Percentiles rank a stretch among this genome's conserved stretches.
These are phyloP conservation scores for Blastomyces gilchristii DNA, from an alignment of 2,329 filamentous ascomycete species.

Conservation along the genomic window DNA sequence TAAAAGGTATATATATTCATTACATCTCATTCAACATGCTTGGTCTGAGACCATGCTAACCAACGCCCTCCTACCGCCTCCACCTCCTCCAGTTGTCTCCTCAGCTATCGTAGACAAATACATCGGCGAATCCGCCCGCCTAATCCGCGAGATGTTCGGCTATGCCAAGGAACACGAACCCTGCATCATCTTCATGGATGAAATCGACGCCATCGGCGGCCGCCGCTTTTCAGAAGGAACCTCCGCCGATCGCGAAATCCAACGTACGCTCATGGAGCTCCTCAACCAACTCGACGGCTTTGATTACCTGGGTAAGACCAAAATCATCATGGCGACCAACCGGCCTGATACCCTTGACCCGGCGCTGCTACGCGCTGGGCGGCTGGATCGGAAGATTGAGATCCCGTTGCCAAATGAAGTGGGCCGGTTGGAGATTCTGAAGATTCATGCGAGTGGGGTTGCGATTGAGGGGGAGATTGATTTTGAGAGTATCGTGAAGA, in stretches of 20 bases:
- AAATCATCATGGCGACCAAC: conserved; percentile 99
- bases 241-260: conserved; percentile 94
- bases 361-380: conserved; percentile 76
- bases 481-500: conserved; percentile 98
- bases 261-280: conserved; percentile 95
- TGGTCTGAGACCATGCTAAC: neutral
- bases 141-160: conserved; percentile 99
- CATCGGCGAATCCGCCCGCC: conserved; percentile 91
- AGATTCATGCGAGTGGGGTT: conserved; percentile 86
- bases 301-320: conserved; percentile 98
- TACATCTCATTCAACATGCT: neutral
- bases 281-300: conserved; percentile 98
- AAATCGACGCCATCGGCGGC: conserved; percentile 97
- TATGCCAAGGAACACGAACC: conserved; percentile 99
- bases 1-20: conserved; percentile 59
- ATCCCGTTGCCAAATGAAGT: conserved; percentile 96
- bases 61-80: conserved; percentile 6
- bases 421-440: conserved; percentile 88
- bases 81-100: conserved; percentile 62
- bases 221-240: conserved; percentile 95
- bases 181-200: conserved; percentile 99
- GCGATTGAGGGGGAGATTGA: conserved; percentile 90
- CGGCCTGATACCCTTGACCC: conserved; percentile 91
- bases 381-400: conserved; percentile 95
- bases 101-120: conserved; percentile 99